Evolutionary conservation across 2,329 filamentous ascomycete species (phyloP), one percentile per base, ranked within the genome.

Genomic region (Drechslerella stenobrocha): DNA sequence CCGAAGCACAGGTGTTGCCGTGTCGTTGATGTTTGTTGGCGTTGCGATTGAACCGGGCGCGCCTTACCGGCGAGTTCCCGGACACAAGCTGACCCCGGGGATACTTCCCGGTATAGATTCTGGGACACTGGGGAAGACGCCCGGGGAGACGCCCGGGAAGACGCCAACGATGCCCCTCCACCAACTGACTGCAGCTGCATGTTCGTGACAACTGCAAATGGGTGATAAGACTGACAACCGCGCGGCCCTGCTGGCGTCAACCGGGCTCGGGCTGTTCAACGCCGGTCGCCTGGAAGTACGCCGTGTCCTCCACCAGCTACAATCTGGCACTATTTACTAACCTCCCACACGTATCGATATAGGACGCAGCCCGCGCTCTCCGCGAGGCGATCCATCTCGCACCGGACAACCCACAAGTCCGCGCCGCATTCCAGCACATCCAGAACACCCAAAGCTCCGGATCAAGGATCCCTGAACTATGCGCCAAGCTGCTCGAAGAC

Each of bases 361-460:
- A 74, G 72, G 72, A 74, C 32, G 72, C 72, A 23, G 64, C 70
- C 34, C 65, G 72, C 44, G 70, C 71, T 15, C 66, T 74, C 15
- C 70, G 72, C 26, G 72, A 73, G 53, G 72, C 72, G 20, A 71
- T 74, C 44, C 70, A 70, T 40, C 55, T 74, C 37, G 65, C 72
- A 3, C 72, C 72, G 15, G 47, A 64, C 6, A 74, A 73, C 52
- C 70, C 70, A 22, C 55, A 57, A 5, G 72, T 73, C 44, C 70
- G 71, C 44, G 51, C 55, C 0, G 70, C 71, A 51, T 73, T 74
- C 48, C 47, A 71, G 46, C 59, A 60, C 56, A 66, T 74, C 40
- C 72, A 73, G 46, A 63, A 71, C 47, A 71, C 71, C 32, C 71
- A 72, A 30, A 66, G 70, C 55, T 52, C 70, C 7, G 57, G 57